Conservation (phyloP, 129 eudicot genomes). For the Glebionis coronaria region DNA sequence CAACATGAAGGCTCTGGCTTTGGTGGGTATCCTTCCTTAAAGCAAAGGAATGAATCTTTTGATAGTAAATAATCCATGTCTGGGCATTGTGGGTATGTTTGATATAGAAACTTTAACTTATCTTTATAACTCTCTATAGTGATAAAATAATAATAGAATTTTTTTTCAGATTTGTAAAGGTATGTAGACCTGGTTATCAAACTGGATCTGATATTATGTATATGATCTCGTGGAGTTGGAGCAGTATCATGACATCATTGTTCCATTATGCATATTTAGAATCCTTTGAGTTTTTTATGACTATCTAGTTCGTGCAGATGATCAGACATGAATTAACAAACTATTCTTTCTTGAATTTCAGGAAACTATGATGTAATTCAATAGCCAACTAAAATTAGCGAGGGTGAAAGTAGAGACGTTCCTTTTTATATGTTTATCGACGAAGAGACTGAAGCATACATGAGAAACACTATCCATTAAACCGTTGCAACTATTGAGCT, state of each 20-base stretch:
- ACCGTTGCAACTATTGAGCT: too few species aligned
- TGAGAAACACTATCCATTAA: constrained; percentile 67
- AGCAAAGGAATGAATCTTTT: constrained; percentile 77
- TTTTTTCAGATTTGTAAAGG: constrained; percentile 57
- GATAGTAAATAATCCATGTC: constrained; percentile 77
- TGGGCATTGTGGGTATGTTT: constrained; percentile 73
- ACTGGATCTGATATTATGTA: constrained; percentile 77
- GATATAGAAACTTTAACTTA: too few species aligned
- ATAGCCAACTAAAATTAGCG: constrained; percentile 70
- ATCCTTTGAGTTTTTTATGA: background rate
- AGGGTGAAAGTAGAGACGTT: constrained; percentile 43
- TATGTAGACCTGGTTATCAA: constrained; percentile 69
- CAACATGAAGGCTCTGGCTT: constrained; percentile 81
- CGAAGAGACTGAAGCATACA: constrained; percentile 77
- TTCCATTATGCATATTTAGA: constrained; percentile 69
- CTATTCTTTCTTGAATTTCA: constrained; percentile 19
- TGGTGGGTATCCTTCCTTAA: constrained; percentile 89
- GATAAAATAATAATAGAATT: too few species aligned
- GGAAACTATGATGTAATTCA: constrained; percentile 90
- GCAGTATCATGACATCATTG: constrained; percentile 66
- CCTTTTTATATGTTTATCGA: constrained; percentile 90
- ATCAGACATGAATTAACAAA: background rate
- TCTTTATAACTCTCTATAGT: too few species aligned
- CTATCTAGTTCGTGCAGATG: too few species aligned
- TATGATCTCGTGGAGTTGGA: constrained; percentile 67